Conservation (phyloP, 1,284 basidiomycete genomes). For the Inonotus hispidus region DNA sequence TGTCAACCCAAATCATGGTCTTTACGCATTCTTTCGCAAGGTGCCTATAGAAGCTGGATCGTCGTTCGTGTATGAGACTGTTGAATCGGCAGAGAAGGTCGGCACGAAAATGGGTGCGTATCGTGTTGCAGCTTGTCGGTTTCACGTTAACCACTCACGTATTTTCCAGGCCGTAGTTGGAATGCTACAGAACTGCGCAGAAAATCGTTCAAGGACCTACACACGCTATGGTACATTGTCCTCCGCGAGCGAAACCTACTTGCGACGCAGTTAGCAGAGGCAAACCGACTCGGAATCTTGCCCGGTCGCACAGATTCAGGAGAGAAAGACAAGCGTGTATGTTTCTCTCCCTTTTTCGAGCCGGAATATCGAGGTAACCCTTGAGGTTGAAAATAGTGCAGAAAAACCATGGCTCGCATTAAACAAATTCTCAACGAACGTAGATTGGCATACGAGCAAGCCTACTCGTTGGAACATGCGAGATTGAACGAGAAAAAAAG, state of each 20-base stretch:
- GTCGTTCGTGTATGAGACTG: slow-evolving; percentile 35
- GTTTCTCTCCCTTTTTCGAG: slow-evolving; percentile 2
- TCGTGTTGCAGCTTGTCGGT: slow-evolving; percentile 16
- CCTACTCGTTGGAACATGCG: slow-evolving; percentile 41
- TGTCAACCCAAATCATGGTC: slow-evolving; percentile 56
- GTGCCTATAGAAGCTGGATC: slow-evolving; percentile 33
- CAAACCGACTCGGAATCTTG: slow-evolving; percentile 22
- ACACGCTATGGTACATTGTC: slow-evolving; percentile 89
- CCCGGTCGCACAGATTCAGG: slow-evolving; percentile 29
- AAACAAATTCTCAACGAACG: slow-evolving; percentile 93
- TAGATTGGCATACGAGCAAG: slow-evolving; percentile 74
- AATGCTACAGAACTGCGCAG: slow-evolving; percentile 75
- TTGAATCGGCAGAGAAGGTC: slow-evolving; percentile 35
- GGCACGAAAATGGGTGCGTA: slow-evolving; percentile 23
- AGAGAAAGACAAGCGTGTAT: slow-evolving; percentile 17
- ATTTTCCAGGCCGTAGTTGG: slow-evolving; percentile 74
- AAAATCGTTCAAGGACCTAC: slow-evolving; percentile 89
- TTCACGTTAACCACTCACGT: slow-evolving; percentile 10
- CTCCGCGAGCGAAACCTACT: slow-evolving; percentile 85
- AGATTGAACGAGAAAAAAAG: slow-evolving; percentile 4
- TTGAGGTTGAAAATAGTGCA: slow-evolving; percentile 49
- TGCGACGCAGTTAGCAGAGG: slow-evolving; percentile 59
- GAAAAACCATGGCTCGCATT: slow-evolving; percentile 96
- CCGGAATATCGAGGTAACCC: slow-evolving; percentile 6
- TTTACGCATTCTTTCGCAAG: slow-evolving; percentile 70